Evolutionary conservation across 257 asterid genomes (phyloP).

Genomic region (Nicotiana undulata): DNA sequence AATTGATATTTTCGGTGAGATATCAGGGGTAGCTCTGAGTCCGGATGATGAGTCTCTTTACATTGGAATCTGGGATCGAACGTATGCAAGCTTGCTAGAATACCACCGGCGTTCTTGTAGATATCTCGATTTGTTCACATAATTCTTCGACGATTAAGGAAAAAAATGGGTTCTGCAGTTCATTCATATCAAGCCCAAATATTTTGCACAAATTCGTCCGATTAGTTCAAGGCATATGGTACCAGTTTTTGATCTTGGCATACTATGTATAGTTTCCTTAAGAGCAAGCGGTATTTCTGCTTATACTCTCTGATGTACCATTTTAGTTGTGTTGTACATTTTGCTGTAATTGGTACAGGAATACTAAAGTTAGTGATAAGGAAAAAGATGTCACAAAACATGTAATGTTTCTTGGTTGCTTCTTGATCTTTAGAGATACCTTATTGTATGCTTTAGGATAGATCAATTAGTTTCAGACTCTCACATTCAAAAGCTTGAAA

Average conservation of each 20-base stretch:
- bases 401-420: background rate
- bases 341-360: background rate
- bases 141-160: background rate
- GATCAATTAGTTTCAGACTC: no score
- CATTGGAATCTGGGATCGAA: constrained; percentile 67
- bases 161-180: background rate
- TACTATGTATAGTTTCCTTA: background rate
- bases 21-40: constrained; percentile 57
- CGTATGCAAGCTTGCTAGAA: constrained; percentile 65
- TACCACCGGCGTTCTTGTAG: constrained; percentile 39
- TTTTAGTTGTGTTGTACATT: background rate
- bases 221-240: background rate
- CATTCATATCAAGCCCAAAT: background rate
- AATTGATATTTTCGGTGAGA: constrained; percentile 72
- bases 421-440: background rate
- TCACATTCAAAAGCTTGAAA: no score
- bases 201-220: background rate
- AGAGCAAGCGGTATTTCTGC: background rate
- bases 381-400: background rate
- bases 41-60: constrained; percentile 63
- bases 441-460: no score
- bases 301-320: background rate
- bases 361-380: background rate
- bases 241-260: background rate
- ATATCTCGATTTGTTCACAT: constrained; percentile 47